These are phyloP conservation scores for Ormosia emarginata DNA, from an alignment of 306 rosid species.

Conservation along the genomic window DNA sequence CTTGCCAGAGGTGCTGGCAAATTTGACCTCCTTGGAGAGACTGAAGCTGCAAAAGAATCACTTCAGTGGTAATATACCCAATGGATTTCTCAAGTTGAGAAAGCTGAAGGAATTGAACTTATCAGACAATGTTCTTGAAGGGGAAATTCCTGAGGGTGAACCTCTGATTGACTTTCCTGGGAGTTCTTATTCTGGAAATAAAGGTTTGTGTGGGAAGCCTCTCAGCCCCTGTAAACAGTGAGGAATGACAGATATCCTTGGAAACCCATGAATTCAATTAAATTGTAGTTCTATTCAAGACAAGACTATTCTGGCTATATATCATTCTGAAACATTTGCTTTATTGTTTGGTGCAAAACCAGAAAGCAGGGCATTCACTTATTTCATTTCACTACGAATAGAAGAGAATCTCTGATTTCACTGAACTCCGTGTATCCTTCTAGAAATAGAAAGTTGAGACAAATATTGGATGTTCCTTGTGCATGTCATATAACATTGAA, in stretches of 20 bases:
- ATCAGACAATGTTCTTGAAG: slow-evolving; percentile 62
- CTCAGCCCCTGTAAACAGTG: slow-evolving; percentile 51
- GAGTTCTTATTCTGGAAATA: slow-evolving; percentile 59
- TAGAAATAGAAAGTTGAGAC: background rate
- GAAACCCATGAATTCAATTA: background rate
- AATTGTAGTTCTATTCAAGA: background rate
- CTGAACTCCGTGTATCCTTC: background rate
- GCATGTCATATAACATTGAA: background rate
- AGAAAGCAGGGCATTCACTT: background rate
- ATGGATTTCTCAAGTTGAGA: slow-evolving; percentile 47
- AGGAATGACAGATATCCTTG: slow-evolving; percentile 2
- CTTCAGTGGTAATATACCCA: slow-evolving; percentile 56
- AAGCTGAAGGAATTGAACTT: slow-evolving; percentile 51
- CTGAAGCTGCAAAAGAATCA: slow-evolving; percentile 62
- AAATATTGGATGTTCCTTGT: background rate
- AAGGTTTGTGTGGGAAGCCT: slow-evolving; percentile 74
- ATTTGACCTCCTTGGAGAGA: slow-evolving; percentile 44
- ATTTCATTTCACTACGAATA: background rate
- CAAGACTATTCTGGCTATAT: background rate
- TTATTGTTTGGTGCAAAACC: background rate
- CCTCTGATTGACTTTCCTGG: slow-evolving; percentile 56
- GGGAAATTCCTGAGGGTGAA: slow-evolving; percentile 65
- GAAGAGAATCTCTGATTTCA: background rate
- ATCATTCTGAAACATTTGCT: background rate
- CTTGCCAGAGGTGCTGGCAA: slow-evolving; percentile 51